Evolutionary conservation across 2,329 filamentous ascomycete genomes (phyloP).

Genomic region (Aspergillus fijiensis): DNA sequence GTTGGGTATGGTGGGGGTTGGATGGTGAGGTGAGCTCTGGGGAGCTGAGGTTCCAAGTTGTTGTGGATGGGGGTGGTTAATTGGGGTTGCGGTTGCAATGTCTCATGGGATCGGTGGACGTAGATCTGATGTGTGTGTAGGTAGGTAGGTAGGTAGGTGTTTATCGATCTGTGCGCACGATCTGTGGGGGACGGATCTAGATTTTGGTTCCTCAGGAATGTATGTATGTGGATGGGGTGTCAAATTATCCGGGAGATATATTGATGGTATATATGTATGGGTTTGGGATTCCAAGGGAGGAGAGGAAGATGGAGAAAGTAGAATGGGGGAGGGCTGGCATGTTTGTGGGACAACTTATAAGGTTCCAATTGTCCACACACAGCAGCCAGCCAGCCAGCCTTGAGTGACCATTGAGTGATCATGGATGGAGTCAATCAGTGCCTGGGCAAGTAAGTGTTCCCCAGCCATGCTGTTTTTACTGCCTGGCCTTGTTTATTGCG

Average conservation of each 20-base stretch:
- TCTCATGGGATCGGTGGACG: too few relatives aligned
- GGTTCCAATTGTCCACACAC: not conserved
- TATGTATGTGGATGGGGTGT: too few relatives aligned
- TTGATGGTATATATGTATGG: not conserved
- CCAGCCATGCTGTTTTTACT: slow-evolving; percentile 22
- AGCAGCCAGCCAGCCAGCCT: not conserved
- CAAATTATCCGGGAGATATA: not conserved
- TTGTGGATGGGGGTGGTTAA: too few relatives aligned
- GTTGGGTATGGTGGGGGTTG: not conserved
- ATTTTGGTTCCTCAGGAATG: not conserved
- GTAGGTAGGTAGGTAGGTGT: too few relatives aligned
- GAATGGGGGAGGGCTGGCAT: not conserved
- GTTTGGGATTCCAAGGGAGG: not conserved
- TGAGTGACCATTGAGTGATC: slow-evolving; percentile 4
- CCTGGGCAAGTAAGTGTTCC: slow-evolving; percentile 1
- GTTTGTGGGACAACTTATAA: too few relatives aligned
- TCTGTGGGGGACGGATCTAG: not conserved
- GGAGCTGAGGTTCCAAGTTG: too few relatives aligned
- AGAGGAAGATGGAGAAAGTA: not conserved
- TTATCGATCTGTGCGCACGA: too few relatives aligned
- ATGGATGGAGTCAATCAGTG: too few relatives aligned
- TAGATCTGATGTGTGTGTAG: too few relatives aligned
- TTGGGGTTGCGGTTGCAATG: not conserved
- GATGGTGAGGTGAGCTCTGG: not conserved
- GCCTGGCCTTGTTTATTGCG: not conserved